Evolutionary conservation across 2,329 filamentous ascomycete species (phyloP).

Genomic region (Penicillium sp.): DNA sequence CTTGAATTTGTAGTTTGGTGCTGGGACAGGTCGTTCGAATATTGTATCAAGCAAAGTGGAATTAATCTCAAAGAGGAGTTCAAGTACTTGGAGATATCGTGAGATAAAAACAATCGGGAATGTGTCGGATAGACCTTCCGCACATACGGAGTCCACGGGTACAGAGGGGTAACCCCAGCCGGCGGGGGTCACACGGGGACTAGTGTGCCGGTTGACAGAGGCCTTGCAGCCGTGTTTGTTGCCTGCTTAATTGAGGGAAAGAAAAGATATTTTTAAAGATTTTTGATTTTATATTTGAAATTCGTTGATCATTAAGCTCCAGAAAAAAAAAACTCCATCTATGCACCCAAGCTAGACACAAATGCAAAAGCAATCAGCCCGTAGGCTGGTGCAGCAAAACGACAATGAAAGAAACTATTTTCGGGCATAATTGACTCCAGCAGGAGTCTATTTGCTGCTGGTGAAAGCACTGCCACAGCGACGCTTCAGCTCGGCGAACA

Average conservation of each 20-base stretch:
- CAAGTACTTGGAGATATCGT: background rate
- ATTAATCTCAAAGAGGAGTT: background rate
- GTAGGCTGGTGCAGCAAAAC: constrained; percentile 5
- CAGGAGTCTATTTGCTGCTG: constrained; percentile 15
- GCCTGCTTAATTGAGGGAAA: background rate
- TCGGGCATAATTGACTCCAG: background rate
- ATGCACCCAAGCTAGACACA: constrained; percentile 26
- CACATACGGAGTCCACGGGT: background rate
- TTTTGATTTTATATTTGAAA: background rate
- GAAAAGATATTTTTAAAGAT: background rate
- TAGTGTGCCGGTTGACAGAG: background rate
- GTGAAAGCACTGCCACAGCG: constrained; percentile 29
- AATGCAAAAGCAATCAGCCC: constrained; percentile 19
- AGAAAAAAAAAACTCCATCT: constrained; percentile 8
- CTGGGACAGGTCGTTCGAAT: background rate
- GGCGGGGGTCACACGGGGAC: background rate
- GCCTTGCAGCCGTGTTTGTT: background rate
- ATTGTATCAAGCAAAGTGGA: too few relatives aligned
- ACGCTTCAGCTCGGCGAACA: constrained; percentile 38
- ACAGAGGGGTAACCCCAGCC: constrained; percentile 3
- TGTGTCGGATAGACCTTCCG: constrained; percentile 6
- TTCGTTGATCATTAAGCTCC: constrained; percentile 22
- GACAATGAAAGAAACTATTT: background rate
- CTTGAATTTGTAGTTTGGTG: constrained; percentile 3
- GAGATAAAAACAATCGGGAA: background rate